Base-by-base conservation (phyloP, 768 basidiomycete genomes). In the Omphalotus guepiniiformis region DNA sequence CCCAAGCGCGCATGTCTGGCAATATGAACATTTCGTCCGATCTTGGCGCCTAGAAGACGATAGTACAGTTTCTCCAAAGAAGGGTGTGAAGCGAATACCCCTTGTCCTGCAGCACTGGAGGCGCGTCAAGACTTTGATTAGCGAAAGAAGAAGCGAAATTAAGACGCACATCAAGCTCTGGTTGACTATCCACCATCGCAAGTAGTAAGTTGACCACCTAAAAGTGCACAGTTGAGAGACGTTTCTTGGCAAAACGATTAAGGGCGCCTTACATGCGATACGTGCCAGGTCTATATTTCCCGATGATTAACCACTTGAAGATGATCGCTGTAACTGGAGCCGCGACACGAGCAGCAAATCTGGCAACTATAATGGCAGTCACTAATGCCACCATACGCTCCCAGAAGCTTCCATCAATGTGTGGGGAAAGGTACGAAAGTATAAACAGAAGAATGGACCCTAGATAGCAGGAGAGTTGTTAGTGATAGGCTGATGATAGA, bases 281-380 rank as follows among this genome's bases (percentile, higher is more conserved):
- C 1, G 53, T 60, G 6, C 70, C 71, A 4, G 64, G 58, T 49
- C 58, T 66, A 58, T 74, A 72, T 23, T 57, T 55, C 1, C 74
- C 73, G 37, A 76, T 74, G 40, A 74, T 61, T 32, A 70, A 27
- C 73, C 74, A 76, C 43, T 76, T 74, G 64, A 74, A 71, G 8
- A 58, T 11, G 42, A 75, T 74, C 0, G 73, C 63, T 3, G 55
- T 49, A 19, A 75, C 26, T 2, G 74, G 74, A 21, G 63, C 65
- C 21, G 71, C 46, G 30, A 69, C 59, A 15, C 70, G 63, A 15
- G 63, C 63, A 4, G 58, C 47, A 3, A 70, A 41, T 23, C 72
- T 60, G 0, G 71, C 71, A 16, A 55, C 53, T 18, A 65, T 23
- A 42, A 74, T 69, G 1, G 72, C 59, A 0, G 56, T 44, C 3